Base-by-base conservation (phyloP, 345 rosid genomes). In the Gossypium sturtianum region DNA sequence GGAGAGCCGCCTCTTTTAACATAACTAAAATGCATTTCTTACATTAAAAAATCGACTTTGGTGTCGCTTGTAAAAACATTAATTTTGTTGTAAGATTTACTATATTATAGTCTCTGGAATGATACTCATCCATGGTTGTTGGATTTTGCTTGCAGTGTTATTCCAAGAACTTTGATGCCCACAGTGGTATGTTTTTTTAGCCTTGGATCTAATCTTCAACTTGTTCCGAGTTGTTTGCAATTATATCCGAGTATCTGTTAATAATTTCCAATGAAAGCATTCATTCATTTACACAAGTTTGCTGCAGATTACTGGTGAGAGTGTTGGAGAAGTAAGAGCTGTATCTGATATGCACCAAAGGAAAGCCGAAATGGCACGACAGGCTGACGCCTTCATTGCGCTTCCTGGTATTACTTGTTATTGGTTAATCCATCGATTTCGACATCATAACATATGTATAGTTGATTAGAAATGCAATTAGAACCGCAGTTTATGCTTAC, bases 321-420 rank as follows among this genome's bases (percentile, higher is more conserved):
- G 90, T 9, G 91, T 92, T 57, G 98, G 98, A 48, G 98, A 92
- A 82, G 92, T 89, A n/a, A 88, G 83, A 82, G 88, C 98, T 6
- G 98, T 94, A 1, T 89, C 97, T 17, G 87, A 86, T 80, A 92
- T 94, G 97, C 98, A 92, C 81, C 97, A 94, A 80, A 85, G 98
- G 76, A 94, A 94, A 85, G 97, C 97, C 0, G 97, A 92, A 81
- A 92, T 92, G 98, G 90, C 95, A 25, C 93, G 97, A 48, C 97
- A 89, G 83, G 98, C 98, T 3, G 95, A 94, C 52, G 98, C 97
- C 15, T 94, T 94, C 82, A 89, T 94, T 51, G 98, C 97, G 5
- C 93, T 94, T 19, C 98, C 98, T 25, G 98, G 98, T 92, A 75
- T 57, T 71, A 27, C 7, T 60, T 19, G 12, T 27, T 5, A 10